Percentiles rank a stretch among this genome's conserved stretches.
These are phyloP conservation scores for Phaeoacremonium minimum DNA, from an alignment of 2,329 filamentous ascomycete species.

Conservation along the genomic window DNA sequence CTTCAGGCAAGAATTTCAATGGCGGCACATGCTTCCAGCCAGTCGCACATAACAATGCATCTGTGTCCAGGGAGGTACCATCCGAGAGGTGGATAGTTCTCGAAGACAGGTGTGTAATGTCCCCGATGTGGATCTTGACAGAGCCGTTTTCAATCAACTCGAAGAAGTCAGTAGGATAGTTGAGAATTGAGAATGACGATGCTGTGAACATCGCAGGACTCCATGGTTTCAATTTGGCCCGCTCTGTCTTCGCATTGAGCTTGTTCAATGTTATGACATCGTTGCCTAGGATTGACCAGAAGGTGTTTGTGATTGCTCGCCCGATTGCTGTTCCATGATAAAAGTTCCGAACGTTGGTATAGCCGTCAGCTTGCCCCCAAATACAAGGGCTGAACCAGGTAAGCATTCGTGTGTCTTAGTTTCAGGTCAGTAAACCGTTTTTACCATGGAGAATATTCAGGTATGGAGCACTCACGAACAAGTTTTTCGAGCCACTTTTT, in stretches of 20 bases:
- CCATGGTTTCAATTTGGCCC: slow-evolving; percentile 51
- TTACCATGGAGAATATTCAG: background rate
- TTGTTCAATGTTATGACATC: slow-evolving; percentile 50
- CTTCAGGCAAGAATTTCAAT: slow-evolving; percentile 1
- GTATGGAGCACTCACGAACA: slow-evolving; percentile 37
- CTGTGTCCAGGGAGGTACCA: slow-evolving; percentile 39
- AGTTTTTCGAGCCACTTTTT: slow-evolving; percentile 66
- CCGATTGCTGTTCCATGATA: slow-evolving; percentile 55
- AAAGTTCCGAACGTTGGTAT: slow-evolving; percentile 45
- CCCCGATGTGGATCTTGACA: slow-evolving; percentile 47
- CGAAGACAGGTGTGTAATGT: slow-evolving; percentile 40
- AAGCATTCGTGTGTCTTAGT: slow-evolving; percentile 45
- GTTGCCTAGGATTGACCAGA: slow-evolving; percentile 53
- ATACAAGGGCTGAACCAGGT: slow-evolving; percentile 74
- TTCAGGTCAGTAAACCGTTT: background rate
- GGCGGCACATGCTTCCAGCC: slow-evolving; percentile 54
- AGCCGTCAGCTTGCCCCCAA: slow-evolving; percentile 63
- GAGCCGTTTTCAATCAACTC: slow-evolving; percentile 48
- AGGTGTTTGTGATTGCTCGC: slow-evolving; percentile 46
- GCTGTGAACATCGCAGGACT: slow-evolving; percentile 46
- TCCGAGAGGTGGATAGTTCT: slow-evolving; percentile 45
- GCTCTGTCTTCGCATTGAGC: slow-evolving; percentile 49
- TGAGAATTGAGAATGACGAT: slow-evolving; percentile 54
- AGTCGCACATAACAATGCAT: slow-evolving; percentile 51
- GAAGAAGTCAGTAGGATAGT: slow-evolving; percentile 54